Conservation (phyloP, 2,329 filamentous ascomycete genomes). For the Nannizzia gypsea region DNA sequence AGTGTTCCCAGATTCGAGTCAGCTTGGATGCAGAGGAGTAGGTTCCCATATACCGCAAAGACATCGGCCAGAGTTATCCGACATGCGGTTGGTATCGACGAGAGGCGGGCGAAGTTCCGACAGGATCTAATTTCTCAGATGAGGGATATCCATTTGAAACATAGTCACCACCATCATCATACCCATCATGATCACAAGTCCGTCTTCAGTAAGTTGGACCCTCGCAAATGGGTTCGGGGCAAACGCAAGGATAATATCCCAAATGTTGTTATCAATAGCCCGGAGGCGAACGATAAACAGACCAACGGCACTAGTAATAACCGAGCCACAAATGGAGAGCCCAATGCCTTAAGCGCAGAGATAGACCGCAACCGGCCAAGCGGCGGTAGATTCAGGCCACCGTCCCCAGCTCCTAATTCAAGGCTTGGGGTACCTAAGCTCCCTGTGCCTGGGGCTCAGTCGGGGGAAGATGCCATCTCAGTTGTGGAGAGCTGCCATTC, state of each 20-base stretch:
- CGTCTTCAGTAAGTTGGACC: not conserved
- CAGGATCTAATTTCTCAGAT: conserved; percentile 34
- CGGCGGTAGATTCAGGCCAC: conserved; percentile 4
- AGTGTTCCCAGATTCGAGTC: conserved; percentile 31
- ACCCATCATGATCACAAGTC: not conserved
- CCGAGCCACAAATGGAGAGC: not conserved
- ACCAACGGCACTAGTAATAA: not conserved
- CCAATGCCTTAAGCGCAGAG: not conserved
- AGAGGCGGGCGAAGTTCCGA: conserved; percentile 46
- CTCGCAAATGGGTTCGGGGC: conserved; percentile 1
- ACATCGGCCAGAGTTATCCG: conserved; percentile 31
- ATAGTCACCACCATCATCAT: not conserved
- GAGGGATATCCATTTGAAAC: not conserved
- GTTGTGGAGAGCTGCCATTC: conserved; percentile 2
- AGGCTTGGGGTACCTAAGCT: not conserved
- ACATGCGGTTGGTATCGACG: conserved; percentile 44
- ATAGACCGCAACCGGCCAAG: not conserved
- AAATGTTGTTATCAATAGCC: not conserved
- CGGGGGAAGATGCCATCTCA: conserved; percentile 4
- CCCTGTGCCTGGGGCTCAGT: not conserved
- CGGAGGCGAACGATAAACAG: not conserved
- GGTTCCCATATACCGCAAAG: conserved; percentile 19
- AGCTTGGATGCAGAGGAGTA: conserved; percentile 23
- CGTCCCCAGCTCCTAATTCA: not conserved
- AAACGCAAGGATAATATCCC: not conserved